Evolutionary conservation across 768 basidiomycete genomes (phyloP).

Genomic region (Amyloporia xantha): DNA sequence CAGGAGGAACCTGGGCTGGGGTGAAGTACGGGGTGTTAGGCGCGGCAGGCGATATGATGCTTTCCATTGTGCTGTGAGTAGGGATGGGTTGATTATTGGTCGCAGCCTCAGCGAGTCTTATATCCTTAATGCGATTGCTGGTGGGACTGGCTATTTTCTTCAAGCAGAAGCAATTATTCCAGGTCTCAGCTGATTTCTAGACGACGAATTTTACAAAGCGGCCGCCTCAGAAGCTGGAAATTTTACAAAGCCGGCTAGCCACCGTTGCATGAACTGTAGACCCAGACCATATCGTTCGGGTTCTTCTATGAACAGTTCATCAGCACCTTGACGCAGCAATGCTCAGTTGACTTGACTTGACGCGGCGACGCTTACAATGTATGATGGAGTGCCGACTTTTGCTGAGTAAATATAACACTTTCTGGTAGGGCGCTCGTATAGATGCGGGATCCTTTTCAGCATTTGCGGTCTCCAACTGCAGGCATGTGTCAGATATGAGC

Average conservation of each 20-base stretch:
- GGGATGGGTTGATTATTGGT: not conserved
- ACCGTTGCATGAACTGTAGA: not conserved
- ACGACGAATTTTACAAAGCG: not conserved
- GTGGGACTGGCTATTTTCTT: not conserved
- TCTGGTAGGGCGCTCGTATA: no score
- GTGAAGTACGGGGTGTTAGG: conserved; percentile 39
- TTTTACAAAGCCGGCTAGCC: not conserved
- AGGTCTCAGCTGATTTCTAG: no score
- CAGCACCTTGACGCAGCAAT: not conserved
- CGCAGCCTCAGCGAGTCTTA: not conserved
- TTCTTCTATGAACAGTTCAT: no score
- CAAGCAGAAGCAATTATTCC: not conserved
- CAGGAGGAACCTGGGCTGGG: conserved; percentile 35
- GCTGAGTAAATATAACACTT: not conserved
- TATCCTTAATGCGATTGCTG: not conserved
- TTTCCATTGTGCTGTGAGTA: conserved; percentile 19
- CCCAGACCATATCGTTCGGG: no score
- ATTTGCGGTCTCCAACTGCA: no score
- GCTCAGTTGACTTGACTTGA: not conserved
- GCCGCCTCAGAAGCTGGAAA: not conserved
- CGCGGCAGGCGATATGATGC: conserved; percentile 29
- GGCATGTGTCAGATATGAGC: no score
- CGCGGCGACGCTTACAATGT: not conserved
- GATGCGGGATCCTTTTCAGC: no score
- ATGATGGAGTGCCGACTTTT: not conserved